Conservation (phyloP, 805 yeast species). For the Candida orba region DNA sequence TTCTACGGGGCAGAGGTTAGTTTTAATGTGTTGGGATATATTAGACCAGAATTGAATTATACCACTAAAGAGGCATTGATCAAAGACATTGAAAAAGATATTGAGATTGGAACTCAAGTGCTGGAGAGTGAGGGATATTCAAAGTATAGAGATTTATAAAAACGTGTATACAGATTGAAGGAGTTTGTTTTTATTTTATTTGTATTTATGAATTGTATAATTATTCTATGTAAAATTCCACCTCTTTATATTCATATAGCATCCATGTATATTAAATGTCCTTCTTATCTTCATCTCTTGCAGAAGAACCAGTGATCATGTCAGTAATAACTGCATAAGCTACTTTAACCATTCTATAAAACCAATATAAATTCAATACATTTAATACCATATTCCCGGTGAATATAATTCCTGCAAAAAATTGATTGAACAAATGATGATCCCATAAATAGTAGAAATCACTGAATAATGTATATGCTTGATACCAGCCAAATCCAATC, state of each 20-base stretch:
- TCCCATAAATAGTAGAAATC: slow-evolving; percentile 35
- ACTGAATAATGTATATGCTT: slow-evolving; percentile 40
- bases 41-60: slow-evolving; percentile 86
- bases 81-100: slow-evolving; percentile 76
- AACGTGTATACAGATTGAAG: background rate
- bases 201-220: too few relatives aligned
- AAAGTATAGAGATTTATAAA: slow-evolving; percentile 21
- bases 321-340: slow-evolving; percentile 41
- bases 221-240: too few relatives aligned
- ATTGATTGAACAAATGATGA: slow-evolving; percentile 37
- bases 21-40: slow-evolving; percentile 74
- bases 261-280: slow-evolving; percentile 7
- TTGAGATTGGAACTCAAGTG: slow-evolving; percentile 51
- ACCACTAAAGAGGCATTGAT: slow-evolving; percentile 77
- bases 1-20: slow-evolving; percentile 80
- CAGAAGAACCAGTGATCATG: slow-evolving; percentile 20
- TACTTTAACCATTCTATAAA: slow-evolving; percentile 62
- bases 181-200: too few relatives aligned
- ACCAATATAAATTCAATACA: slow-evolving; percentile 67
- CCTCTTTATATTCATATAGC: background rate
- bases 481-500: slow-evolving; percentile 71
- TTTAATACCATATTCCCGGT: slow-evolving; percentile 51
- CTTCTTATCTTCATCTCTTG: slow-evolving; percentile 21
- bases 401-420: slow-evolving; percentile 25
- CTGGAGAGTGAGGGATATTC: slow-evolving; percentile 37